These are phyloP conservation scores for Tuber melanosporum DNA, from an alignment of 495 filamentous ascomycete genomes.

Conservation along the genomic window DNA sequence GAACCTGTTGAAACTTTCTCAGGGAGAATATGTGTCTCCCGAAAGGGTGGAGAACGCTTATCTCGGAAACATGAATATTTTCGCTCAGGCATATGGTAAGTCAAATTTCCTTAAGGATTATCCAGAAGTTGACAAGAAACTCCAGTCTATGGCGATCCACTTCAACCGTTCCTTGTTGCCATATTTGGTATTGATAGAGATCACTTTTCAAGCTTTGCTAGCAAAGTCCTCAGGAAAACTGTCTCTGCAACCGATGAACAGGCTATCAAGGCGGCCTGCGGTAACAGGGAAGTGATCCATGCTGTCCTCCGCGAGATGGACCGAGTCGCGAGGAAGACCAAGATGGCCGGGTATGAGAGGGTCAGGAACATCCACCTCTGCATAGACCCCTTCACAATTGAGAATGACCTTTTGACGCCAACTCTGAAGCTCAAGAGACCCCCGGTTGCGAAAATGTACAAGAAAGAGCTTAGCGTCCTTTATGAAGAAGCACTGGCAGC, in stretches of 20 bases:
- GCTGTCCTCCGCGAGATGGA: slow-evolving; percentile 76
- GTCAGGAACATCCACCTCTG: slow-evolving; percentile 67
- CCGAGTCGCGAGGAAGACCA: slow-evolving; percentile 69
- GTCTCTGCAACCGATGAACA: slow-evolving; percentile 58
- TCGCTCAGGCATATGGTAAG: slow-evolving; percentile 61
- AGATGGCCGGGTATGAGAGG: slow-evolving; percentile 83
- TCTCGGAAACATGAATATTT: slow-evolving; percentile 66
- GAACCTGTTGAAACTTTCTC: slow-evolving; percentile 94
- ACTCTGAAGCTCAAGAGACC: slow-evolving; percentile 97
- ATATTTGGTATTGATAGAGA: slow-evolving; percentile 83
- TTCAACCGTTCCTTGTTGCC: slow-evolving; percentile 74
- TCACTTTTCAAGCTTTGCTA: slow-evolving; percentile 69
- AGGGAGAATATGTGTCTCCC: slow-evolving; percentile 96
- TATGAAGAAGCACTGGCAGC: slow-evolving; percentile 64
- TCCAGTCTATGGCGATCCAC: slow-evolving; percentile 75
- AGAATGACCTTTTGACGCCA: slow-evolving; percentile 89
- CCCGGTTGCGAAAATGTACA: slow-evolving; percentile 72
- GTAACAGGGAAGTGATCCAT: slow-evolving; percentile 61
- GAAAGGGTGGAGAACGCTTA: slow-evolving; percentile 95
- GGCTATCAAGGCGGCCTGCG: slow-evolving; percentile 59
- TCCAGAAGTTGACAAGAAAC: background rate
- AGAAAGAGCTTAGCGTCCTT: slow-evolving; percentile 65
- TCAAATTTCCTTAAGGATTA: background rate
- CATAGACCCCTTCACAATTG: slow-evolving; percentile 85
- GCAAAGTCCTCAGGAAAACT: slow-evolving; percentile 62